Evolutionary conservation across 805 yeast species (phyloP), one percentile per base, ranked within the genome.

Genomic region (Lipomyces orientalis): DNA sequence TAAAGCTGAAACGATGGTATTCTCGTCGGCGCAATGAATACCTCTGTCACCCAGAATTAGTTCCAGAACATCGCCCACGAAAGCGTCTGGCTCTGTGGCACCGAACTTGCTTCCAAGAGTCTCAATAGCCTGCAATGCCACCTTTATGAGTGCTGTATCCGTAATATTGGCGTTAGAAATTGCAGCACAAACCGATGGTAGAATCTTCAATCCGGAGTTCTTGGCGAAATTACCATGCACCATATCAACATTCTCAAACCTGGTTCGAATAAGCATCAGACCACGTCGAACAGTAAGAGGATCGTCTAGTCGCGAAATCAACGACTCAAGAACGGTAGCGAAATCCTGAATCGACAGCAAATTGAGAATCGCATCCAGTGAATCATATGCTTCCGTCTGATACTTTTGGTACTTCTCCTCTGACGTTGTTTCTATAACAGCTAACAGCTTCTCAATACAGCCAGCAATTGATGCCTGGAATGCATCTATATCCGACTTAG

Each of bases 321-420:
- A 75, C 8, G 82, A 80, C 34, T 84, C 79, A 31, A 90, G 83
- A 1, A 97, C 86, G 19, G 83, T 81, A 35, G 89, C 88, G 76
- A 91, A 93, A 71, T 87, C 85, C 69, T 84, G 84, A 70, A 93
- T 85, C 37, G 98, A 97, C 62, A 94, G 81, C 69, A 92, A 81
- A 66, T 87, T 87, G 67, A 94, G 80, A 70, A 88, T 80, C 71
- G 85, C 86, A 43, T 87, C 85, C 70, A 94, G 81, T 61, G 91
- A 78, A 34, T 81, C 82, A 75, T 87, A 86, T 62, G 88, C 78
- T 43, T 80, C 81, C 55, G 75, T 77, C 22, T 82, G 79, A 31
- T 83, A 78, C 46, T 79, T 81, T 16, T 77, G 77, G 39, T 75
- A 78, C 22, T 61, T 46, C 52, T 60, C 57, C 51, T 56, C 58